These are phyloP conservation scores for Colletotrichum scovillei DNA, from an alignment of 2,329 filamentous ascomycete species.

Conservation along the genomic window DNA sequence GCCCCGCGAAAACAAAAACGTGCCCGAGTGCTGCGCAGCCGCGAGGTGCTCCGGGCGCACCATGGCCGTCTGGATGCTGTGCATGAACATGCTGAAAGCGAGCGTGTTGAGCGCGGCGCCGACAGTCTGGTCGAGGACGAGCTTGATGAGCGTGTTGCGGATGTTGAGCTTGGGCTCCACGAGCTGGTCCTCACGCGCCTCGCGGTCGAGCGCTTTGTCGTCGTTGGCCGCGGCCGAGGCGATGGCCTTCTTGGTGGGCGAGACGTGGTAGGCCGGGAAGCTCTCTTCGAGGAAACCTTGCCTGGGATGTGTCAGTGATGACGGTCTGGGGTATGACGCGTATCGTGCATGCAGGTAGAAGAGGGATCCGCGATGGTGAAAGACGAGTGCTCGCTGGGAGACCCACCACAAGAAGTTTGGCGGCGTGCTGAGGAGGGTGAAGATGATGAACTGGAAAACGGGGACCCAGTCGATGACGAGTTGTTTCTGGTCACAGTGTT, in stretches of 20 bases:
- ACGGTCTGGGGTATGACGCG: neutral
- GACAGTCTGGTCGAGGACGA: slow-evolving; percentile 75
- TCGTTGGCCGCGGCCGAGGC: slow-evolving; percentile 51
- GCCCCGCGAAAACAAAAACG: slow-evolving; percentile 45
- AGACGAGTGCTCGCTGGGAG: neutral
- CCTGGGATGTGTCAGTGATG: slow-evolving; percentile 50
- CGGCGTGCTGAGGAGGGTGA: slow-evolving; percentile 78
- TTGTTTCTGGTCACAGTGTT: slow-evolving; percentile 56
- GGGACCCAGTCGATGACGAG: slow-evolving; percentile 74
- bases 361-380: neutral
- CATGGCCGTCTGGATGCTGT: slow-evolving; percentile 66
- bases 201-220: slow-evolving; percentile 53
- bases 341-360: neutral
- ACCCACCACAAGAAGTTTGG: slow-evolving; percentile 85
- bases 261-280: slow-evolving; percentile 74
- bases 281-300: slow-evolving; percentile 80
- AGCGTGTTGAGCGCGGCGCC: slow-evolving; percentile 74
- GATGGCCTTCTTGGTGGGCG: slow-evolving; percentile 53
- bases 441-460: slow-evolving; percentile 82
- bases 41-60: slow-evolving; percentile 44
- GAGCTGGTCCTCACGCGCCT: slow-evolving; percentile 50
- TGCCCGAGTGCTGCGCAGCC: slow-evolving; percentile 47
- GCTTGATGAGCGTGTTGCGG: slow-evolving; percentile 74
- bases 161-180: slow-evolving; percentile 66
- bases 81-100: slow-evolving; percentile 70